Evolutionary conservation across 768 basidiomycete genomes (phyloP).

Genomic region (Udeniomyces megalosporus): DNA sequence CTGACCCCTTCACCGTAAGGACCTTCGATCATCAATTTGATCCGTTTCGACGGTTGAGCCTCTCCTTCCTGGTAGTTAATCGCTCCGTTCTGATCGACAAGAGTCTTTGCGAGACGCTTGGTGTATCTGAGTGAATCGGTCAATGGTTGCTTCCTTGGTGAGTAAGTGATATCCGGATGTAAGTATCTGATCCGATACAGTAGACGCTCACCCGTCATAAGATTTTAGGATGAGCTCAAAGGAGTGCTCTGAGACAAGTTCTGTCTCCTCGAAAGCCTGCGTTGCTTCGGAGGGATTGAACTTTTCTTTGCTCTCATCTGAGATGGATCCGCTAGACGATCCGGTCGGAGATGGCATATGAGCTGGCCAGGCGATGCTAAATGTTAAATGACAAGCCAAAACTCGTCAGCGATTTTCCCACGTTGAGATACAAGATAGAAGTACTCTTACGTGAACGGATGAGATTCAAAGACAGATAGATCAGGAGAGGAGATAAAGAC

Average conservation of each 20-base stretch:
- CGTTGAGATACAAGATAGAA: background rate
- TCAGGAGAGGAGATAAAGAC: slow-evolving; percentile 1
- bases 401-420: no score
- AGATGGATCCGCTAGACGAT: background rate
- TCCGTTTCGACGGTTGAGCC: background rate
- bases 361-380: background rate
- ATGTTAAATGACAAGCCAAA: no score
- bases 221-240: slow-evolving; percentile 10
- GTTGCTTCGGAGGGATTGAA: background rate
- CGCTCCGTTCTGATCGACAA: background rate
- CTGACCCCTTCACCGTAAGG: background rate
- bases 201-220: background rate
- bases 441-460: slow-evolving; percentile 3
- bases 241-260: background rate
- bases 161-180: no score
- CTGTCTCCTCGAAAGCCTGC: background rate
- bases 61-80: background rate
- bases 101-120: background rate
- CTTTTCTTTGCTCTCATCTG: background rate
- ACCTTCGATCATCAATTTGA: slow-evolving; percentile 6
- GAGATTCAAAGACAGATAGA: background rate
- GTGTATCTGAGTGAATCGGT: background rate
- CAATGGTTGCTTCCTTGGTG: no score
- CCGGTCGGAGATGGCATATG: background rate
- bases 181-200: no score